These are phyloP conservation scores for Euphorbia schlechtendalii DNA, from an alignment of 441 rosid species.

Conservation along the genomic window DNA sequence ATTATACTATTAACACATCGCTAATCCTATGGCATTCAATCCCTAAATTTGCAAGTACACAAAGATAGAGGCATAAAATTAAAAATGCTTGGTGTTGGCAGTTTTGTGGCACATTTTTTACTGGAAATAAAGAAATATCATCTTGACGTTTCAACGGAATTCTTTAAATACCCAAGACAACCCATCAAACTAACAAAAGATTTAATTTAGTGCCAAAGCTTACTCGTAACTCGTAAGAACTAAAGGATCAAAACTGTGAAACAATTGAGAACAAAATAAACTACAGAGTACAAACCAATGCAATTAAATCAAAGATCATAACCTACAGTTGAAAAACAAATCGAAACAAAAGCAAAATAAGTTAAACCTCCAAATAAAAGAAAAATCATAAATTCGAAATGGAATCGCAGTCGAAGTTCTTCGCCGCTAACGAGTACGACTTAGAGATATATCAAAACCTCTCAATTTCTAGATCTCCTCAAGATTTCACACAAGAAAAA, in stretches of 20 bases:
- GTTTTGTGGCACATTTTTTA: neutral
- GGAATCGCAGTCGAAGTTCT: neutral
- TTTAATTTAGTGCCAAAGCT: neutral
- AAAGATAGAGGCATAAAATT: neutral
- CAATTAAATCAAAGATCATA: neutral
- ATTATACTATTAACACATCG: neutral
- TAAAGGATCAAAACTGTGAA: neutral
- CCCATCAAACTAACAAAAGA: neutral
- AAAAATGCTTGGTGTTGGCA: neutral
- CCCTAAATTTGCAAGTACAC: neutral
- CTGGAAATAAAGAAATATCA: neutral
- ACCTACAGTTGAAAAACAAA: neutral
- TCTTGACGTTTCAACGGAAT: neutral
- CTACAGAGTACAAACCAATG: neutral
- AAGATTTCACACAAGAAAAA: conserved; percentile 16
- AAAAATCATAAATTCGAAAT: neutral
- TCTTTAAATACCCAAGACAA: neutral
- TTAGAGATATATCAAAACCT: neutral
- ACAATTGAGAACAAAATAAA: neutral
- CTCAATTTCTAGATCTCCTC: neutral
- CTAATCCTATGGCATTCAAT: neutral
- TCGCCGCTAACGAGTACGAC: neutral
- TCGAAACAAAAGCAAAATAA: neutral
- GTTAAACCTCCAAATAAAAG: neutral
- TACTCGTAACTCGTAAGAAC: neutral